phyloP scores from a whole-genome alignment of 176 grass and related monocot genomes.

The Triticum monococcum region DNA sequence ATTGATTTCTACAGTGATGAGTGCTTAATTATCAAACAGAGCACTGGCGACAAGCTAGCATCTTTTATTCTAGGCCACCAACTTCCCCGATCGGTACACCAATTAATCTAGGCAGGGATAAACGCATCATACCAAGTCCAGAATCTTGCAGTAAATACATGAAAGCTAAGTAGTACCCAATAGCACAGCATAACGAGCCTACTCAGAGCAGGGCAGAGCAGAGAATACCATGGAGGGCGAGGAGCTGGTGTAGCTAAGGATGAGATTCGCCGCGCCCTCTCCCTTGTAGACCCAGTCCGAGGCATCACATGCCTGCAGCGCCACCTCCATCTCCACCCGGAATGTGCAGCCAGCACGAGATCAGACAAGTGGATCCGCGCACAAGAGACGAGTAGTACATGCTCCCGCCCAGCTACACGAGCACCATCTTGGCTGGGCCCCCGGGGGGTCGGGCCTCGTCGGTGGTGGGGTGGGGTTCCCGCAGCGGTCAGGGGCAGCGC shows the following conservation, averaged over 20 bases:
- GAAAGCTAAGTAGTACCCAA: neutral
- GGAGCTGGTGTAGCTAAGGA: conserved; percentile 69
- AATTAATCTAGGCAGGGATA: neutral
- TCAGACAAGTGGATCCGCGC: neutral
- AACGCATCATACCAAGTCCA: neutral
- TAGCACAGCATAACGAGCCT: neutral
- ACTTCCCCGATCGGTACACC: neutral
- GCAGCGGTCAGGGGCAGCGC: too few species aligned
- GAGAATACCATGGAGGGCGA: conserved; percentile 60
- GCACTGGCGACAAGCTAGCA: too few species aligned
- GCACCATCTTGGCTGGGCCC: too few species aligned
- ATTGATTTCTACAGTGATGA: too few species aligned
- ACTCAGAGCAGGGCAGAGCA: neutral
- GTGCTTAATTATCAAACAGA: too few species aligned
- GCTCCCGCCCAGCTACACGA: too few species aligned
- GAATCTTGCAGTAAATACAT: too few species aligned
- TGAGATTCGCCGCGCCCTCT: conserved; percentile 86
- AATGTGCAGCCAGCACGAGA: neutral
- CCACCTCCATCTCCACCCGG: conserved; percentile 40
- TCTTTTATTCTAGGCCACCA: too few species aligned
- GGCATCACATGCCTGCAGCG: conserved; percentile 44
- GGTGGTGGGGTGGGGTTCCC: too few species aligned
- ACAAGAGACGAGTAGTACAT: too few species aligned
- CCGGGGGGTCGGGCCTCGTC: too few species aligned
- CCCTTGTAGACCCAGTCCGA: conserved; percentile 94